Evolutionary conservation across 192 early-diverging fungal species (phyloP), one percentile per base, ranked within the genome.

Genomic region (Backusella circina): DNA sequence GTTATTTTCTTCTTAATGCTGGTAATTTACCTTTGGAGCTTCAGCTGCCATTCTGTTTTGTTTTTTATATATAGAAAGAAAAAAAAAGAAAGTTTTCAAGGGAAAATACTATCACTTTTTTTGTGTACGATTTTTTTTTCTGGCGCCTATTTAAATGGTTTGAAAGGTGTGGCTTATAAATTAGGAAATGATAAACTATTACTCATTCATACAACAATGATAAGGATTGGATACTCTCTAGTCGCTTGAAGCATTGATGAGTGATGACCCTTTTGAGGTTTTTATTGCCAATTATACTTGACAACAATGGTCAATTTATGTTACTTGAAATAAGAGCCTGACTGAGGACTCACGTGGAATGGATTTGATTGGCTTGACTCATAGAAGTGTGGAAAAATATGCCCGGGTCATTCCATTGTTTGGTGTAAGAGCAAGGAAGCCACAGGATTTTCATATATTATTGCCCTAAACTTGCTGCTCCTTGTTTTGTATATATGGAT

Each of bases 11-110:
- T 7, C 9, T 26, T 10, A 23, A 57, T 12, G 39, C 39, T 33
- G 23, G 32, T 70, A 38, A 37, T 54, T 67, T 75, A 75, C 74
- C 74, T 75, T 75, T 30, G 74, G 74, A 31, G 65, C 74, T 38
- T 68, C 74, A 44, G 65, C 35, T 32, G 61, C 31, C 74, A 75
- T 75, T 75, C 2, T 73, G 26, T 33, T 47, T 31, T 12, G 13
- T 3, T 9, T 36, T 51, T 21, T 39, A 16, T 37, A 67, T 30
- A 18, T n/a, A 9, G 38, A 65, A 32, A 61, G 18, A 28, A 39
- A 65, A 18, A 65, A 65, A 38, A 74, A 23, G 37, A 30, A 70
- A 44, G 68, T 35, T 33, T 35, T 57, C 3, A 13, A 28, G 23
- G 10, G 21, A 26, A 26, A 12, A 26, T 26, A 12, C 26, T 21